These are phyloP conservation scores for Adansonia madagascariensis DNA, from an alignment of 441 rosid species.

Conservation along the genomic window DNA sequence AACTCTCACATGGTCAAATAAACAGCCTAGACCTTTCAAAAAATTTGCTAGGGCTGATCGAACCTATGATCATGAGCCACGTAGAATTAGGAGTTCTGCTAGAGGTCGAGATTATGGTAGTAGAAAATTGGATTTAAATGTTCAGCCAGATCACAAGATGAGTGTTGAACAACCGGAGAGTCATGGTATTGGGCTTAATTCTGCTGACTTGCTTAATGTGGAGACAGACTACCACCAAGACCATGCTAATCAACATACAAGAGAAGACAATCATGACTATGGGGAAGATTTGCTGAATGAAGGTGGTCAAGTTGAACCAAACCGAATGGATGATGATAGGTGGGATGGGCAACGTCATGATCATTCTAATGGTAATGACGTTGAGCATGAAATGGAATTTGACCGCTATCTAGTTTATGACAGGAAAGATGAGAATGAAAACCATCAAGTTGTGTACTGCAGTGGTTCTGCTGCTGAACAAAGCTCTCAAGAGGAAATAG, in stretches of 20 bases:
- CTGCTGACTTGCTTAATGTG: constrained; percentile 30
- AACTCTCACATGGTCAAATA: constrained; percentile 54
- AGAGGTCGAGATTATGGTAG: constrained; percentile 28
- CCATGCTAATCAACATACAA: constrained; percentile 13
- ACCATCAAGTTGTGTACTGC: constrained; percentile 24
- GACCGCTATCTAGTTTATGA: constrained; percentile 39
- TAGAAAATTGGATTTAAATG: constrained; percentile 31
- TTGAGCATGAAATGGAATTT: constrained; percentile 34
- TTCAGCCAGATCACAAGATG: constrained; percentile 26
- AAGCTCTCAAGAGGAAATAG: constrained; percentile 29
- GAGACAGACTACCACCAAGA: constrained; percentile 19
- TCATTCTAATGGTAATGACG: constrained; percentile 30
- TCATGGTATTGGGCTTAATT: constrained; percentile 23
- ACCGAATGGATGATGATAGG: constrained; percentile 39
- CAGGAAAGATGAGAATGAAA: constrained; percentile 32
- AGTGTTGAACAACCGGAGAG: constrained; percentile 27
- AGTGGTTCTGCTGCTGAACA: constrained; percentile 30
- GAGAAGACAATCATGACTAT: constrained; percentile 33
- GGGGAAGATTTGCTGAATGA: constrained; percentile 34
- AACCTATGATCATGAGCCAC: constrained; percentile 27
- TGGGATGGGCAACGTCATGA: constrained; percentile 43
- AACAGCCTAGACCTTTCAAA: constrained; percentile 46
- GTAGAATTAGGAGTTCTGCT: constrained; percentile 24
- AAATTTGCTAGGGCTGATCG: constrained; percentile 32
- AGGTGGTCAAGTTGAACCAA: constrained; percentile 31